Evolutionary conservation across 2,329 filamentous ascomycete species (phyloP), one percentile per base, ranked within the genome.

Genomic region (Aspergillus sp.): DNA sequence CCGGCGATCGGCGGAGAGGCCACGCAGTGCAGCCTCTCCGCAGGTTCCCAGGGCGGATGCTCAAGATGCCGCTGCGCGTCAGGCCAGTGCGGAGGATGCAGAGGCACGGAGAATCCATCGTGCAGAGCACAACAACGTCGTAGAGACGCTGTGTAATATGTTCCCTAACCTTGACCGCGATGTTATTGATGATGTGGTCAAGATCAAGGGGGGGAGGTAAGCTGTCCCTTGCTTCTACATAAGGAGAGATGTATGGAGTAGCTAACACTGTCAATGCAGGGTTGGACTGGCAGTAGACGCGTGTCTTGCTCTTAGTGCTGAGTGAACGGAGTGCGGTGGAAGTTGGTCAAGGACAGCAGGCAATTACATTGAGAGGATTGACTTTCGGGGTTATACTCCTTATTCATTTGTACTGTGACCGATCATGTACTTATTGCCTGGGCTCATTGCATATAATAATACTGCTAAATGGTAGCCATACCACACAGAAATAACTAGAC

Each of bases 131-230:
- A 83, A 87, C 57, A 94, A 92, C 69, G 88, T 99, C 7, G 94
- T 98, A 2, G 95, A 98, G 79, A 98, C 95, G 38, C 80, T 99
- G 59, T 89, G 91, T 51, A 90, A 92, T 69, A 99, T 99, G 95
- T 99, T 99, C 75, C 95, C 95, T 0, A 92, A 96, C 72, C 81
- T 99, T 54, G 95, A 99, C 75, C 87, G 88, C 70, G 96, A 99
- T 52, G 85, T 99, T 39, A 98, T 99, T 72, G 93, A 93, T 70
- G 95, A 99, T 79, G 95, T 99, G 43, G 95, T 99, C 25, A 88
- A 94, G 74, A 87, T 96, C 80, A 97, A 99, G 79, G 89, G 97
- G 77, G 96, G 95, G 73, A 87, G 91, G 92, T 94, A 76, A 80
- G 90, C 85, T 55, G 57, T 38, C 21, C 52, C 38, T 30, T 36